Percentiles rank a stretch among this genome's conserved stretches.
Evolutionary conservation across 768 basidiomycete genomes (phyloP).

Genomic region (Suillus fuscotomentosus): DNA sequence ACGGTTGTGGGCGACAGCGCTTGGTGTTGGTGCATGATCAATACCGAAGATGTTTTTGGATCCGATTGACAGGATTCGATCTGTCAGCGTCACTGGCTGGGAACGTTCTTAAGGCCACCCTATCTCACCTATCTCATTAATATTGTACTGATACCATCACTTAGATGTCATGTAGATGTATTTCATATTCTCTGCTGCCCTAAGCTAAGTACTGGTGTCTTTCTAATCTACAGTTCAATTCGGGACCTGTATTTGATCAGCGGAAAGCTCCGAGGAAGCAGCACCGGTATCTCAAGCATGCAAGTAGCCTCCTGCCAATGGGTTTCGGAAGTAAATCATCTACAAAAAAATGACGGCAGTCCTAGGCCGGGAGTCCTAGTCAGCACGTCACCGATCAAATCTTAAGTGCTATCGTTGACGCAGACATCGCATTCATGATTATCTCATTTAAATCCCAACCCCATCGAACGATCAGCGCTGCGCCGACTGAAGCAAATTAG

Average conservation of each 20-base stretch:
- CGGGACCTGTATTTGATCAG: not conserved
- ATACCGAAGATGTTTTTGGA: not conserved
- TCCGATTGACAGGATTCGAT: not conserved
- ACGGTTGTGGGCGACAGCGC: conserved; percentile 56
- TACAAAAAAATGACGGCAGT: not conserved
- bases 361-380: not conserved
- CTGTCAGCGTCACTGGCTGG: not conserved
- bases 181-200: not conserved
- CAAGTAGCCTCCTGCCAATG: not conserved
- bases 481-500: not conserved
- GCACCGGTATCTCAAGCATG: not conserved
- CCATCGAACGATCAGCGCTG: not conserved
- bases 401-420: not conserved
- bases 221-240: not conserved
- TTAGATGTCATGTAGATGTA: not conserved
- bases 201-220: not conserved
- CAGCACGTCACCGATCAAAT: not conserved
- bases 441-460: not conserved
- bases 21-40: conserved; percentile 19
- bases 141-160: not conserved
- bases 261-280: not conserved
- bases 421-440: not conserved
- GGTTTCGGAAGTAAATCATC: not conserved
- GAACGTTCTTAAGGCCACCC: not conserved
- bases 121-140: not conserved